phyloP scores from a whole-genome alignment of 257 asterid species.

The Capsicum rhomboideum region DNA sequence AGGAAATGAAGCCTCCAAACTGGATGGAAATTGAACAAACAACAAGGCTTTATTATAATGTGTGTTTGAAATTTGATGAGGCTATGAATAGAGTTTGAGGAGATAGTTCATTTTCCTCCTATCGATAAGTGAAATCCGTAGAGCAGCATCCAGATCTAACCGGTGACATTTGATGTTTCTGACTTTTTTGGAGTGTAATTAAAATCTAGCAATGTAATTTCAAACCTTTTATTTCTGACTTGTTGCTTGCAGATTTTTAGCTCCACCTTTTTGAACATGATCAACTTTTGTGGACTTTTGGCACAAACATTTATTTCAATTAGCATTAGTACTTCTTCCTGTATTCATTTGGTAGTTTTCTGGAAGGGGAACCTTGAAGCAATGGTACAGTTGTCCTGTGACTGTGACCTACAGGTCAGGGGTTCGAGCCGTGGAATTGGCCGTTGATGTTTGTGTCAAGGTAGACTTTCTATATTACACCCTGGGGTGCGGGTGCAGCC shows the following conservation, averaged over 20 bases:
- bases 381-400: background rate
- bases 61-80: background rate
- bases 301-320: background rate
- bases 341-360: background rate
- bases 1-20: conserved; percentile 6
- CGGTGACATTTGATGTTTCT: background rate
- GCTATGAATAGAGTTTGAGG: conserved; percentile 3
- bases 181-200: background rate
- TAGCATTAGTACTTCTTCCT: background rate
- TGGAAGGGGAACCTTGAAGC: background rate
- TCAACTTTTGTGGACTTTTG: background rate
- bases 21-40: background rate
- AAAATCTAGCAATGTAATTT: background rate
- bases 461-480: too few species aligned
- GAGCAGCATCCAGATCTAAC: conserved; percentile 1
- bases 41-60: background rate
- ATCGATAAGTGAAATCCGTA: background rate
- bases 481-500: too few species aligned
- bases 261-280: background rate
- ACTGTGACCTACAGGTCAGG: background rate
- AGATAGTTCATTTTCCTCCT: background rate
- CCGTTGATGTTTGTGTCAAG: too few species aligned
- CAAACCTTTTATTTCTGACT: background rate
- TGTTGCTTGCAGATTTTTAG: background rate
- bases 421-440: background rate